Evolutionary conservation across 2,329 filamentous ascomycete species (phyloP).

Genomic region (Moelleriella libera): DNA sequence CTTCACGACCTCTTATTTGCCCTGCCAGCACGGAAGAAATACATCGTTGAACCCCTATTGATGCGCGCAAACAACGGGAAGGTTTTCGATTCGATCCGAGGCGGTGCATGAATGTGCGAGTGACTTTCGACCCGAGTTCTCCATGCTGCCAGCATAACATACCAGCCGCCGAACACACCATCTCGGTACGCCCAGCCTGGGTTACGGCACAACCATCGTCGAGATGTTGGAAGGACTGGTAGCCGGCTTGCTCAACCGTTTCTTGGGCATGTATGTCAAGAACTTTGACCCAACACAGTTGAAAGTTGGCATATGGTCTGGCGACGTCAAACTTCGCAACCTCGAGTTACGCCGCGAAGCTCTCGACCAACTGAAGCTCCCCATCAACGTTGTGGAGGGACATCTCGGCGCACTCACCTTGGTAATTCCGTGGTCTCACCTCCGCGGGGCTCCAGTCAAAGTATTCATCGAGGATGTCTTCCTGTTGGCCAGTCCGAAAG

Average conservation of each 20-base stretch:
- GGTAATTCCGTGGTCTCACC: conserved; percentile 92
- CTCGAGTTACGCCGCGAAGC: conserved; percentile 89
- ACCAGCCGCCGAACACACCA: conserved; percentile 1
- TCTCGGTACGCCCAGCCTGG: conserved; percentile 44
- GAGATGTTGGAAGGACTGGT: conserved; percentile 95
- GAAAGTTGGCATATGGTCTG: conserved; percentile 97
- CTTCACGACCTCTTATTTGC: too few species aligned
- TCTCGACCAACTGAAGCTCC: conserved; percentile 90
- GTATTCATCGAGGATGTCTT: conserved; percentile 96
- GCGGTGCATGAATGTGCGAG: not conserved
- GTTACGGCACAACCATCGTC: conserved; percentile 49
- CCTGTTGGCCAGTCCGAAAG: conserved; percentile 84
- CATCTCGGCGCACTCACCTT: conserved; percentile 86
- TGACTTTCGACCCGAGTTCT: not conserved
- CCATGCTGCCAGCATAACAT: not conserved
- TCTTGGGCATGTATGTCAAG: conserved; percentile 99
- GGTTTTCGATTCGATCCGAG: not conserved
- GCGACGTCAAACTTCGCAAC: conserved; percentile 88
- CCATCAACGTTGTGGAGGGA: conserved; percentile 91
- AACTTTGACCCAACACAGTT: conserved; percentile 97
- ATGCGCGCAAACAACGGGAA: not conserved
- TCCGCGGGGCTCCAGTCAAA: conserved; percentile 86
- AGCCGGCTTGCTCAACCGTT: conserved; percentile 93
- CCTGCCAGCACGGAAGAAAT: too few species aligned
- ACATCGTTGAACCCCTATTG: too few species aligned